Conservation (phyloP, 306 rosid genomes). For the Trichosanthes cucumerina region DNA sequence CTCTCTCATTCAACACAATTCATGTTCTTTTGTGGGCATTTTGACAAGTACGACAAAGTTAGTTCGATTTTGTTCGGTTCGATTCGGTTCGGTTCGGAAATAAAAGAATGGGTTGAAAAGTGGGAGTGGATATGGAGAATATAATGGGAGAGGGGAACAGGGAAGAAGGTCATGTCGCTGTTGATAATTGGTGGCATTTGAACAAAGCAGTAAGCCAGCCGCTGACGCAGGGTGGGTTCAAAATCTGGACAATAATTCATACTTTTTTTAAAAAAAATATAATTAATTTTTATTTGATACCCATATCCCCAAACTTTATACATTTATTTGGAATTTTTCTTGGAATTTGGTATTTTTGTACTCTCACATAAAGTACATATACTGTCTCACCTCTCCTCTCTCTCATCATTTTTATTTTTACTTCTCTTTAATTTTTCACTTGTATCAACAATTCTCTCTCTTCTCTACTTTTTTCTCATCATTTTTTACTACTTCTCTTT, state of each 20-base stretch:
- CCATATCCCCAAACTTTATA: conserved; percentile 2
- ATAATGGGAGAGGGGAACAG: not conserved
- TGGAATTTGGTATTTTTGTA: not conserved
- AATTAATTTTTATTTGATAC: not conserved
- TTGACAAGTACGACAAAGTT: not conserved
- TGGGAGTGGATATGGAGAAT: not conserved
- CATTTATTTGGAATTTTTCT: not conserved
- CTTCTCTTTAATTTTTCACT: not conserved
- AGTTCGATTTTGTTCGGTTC: not conserved
- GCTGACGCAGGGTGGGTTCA: not conserved
- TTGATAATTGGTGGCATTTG: not conserved
- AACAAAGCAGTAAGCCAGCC: not conserved
- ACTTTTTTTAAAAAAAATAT: no score
- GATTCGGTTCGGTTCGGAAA: not conserved
- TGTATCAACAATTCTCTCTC: not conserved
- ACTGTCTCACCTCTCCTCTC: not conserved
- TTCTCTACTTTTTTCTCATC: not conserved
- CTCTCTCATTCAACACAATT: not conserved
- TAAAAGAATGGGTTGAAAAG: not conserved
- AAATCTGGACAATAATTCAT: not conserved
- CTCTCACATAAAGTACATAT: not conserved
- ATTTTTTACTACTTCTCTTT: no score
- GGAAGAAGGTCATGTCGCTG: not conserved
- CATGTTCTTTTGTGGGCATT: no score
- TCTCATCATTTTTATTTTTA: not conserved